These are phyloP conservation scores for Leishmania amazonensis DNA, from an alignment of 208 protist genomes.

Conservation along the genomic window DNA sequence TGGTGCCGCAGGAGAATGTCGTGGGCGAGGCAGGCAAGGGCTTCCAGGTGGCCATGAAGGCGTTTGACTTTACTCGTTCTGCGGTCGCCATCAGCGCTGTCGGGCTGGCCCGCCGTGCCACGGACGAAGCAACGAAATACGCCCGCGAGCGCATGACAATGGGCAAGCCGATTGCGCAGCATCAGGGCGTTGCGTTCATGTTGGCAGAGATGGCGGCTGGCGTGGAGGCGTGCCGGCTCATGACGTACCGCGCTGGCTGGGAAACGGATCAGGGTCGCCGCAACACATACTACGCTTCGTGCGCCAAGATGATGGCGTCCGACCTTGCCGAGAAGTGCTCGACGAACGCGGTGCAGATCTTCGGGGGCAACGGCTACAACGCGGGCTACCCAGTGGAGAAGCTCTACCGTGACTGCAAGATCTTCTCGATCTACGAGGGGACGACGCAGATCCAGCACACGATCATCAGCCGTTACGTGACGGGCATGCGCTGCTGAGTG, in stretches of 20 bases:
- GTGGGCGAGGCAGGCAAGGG: conserved; percentile 76
- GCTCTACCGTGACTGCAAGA: conserved; percentile 92
- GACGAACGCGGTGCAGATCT: conserved; percentile 88
- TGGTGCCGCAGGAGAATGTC: conserved; percentile 80
- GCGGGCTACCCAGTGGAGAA: conserved; percentile 95
- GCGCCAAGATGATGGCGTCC: conserved; percentile 80
- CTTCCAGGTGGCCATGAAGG: conserved; percentile 89
- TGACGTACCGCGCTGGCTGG: conserved; percentile 71
- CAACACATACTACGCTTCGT: conserved; percentile 91
- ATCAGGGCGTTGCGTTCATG: conserved; percentile 89
- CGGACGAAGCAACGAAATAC: conserved; percentile 81
- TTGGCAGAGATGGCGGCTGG: conserved; percentile 92
- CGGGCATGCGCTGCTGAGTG: conserved; percentile 48
- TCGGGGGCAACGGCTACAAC: conserved; percentile 93
- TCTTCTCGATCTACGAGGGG: conserved; percentile 95
- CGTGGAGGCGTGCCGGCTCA: conserved; percentile 80
- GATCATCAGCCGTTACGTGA: conserved; percentile 76
- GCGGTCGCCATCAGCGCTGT: conserved; percentile 85
- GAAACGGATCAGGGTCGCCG: conserved; percentile 82
- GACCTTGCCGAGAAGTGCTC: conserved; percentile 78
- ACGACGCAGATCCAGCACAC: conserved; percentile 91
- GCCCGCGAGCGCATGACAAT: conserved; percentile 83
- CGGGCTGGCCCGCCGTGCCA: conserved; percentile 81
- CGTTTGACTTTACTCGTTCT: conserved; percentile 88
- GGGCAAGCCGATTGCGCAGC: conserved; percentile 79